Evolutionary conservation across 2,329 filamentous ascomycete species (phyloP), one percentile per base, ranked within the genome.

Genomic region (Penicillium digitatum): DNA sequence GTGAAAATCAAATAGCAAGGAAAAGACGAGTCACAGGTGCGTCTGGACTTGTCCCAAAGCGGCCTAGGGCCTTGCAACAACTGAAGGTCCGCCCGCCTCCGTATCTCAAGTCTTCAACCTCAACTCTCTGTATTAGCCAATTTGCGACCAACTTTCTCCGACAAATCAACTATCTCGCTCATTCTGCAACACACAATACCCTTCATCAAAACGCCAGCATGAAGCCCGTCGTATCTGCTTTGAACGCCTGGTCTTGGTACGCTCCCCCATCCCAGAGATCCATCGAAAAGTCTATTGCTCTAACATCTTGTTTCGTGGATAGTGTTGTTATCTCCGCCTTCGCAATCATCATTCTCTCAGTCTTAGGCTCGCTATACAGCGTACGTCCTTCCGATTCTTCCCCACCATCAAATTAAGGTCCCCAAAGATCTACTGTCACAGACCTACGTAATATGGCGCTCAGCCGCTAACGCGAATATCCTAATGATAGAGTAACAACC

Each of bases 201-300:
- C 27, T 29, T 5, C 10, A 40, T 12, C 26, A 43, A 46, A 29
- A 31, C 64, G 65, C 74, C 79, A 84, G 69, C 71, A 96, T 96
- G 92, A 96, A 96, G 87, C 92, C 93, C 65, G 81, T 97, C 72
- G 89, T 97, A 66, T 88, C 90, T 71, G 87, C 90, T 64, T 83
- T 92, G 79, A 92, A 95, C 79, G 93, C 92, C 70, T 96, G 92
- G 91, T 90, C 87, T 79, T 96, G 92, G 92, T 96, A 80, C 71
- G 85, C 74, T 56, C 45, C 53, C 35, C 40, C 75, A 45, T 32
- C 42, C 44, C 39, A 26, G 18, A 22, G 37, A 29, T 20, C 20
- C 37, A 51, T 51, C 44, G 7, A 22, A 26, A 38, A 16, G 31
- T 18, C 32, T 44, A 10, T 40, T 14, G 37, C 24, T 37, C 59